These are phyloP conservation scores for Hibiscus mutabilis DNA, from an alignment of 345 rosid species.

Conservation along the genomic window DNA sequence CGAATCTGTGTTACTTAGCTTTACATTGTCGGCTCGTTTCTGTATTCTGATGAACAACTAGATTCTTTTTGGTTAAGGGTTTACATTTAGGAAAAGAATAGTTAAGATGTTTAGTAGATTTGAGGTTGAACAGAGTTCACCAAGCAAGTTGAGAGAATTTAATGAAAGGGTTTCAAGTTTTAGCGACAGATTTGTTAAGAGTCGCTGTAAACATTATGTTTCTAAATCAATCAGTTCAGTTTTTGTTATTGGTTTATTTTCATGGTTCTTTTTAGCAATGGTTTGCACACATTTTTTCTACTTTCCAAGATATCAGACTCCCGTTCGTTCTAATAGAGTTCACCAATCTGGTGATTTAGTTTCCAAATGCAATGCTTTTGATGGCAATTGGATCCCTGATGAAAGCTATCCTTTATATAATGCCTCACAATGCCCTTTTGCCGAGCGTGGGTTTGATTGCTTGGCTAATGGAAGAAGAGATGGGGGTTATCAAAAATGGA, in stretches of 20 bases:
- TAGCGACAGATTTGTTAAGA: conserved; percentile 23
- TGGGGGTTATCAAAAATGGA: conserved; percentile 44
- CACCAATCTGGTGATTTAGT: conserved; percentile 21
- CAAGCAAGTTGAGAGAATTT: conserved; percentile 22
- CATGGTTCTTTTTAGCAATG: conserved; percentile 33
- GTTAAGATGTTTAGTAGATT: conserved; percentile 21
- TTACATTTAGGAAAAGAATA: not conserved
- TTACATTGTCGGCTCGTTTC: not conserved
- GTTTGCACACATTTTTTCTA: conserved; percentile 33
- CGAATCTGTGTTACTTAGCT: not conserved
- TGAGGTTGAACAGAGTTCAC: conserved; percentile 13
- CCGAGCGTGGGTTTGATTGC: conserved; percentile 59
- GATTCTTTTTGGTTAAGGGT: too few relatives aligned
- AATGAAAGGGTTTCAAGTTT: conserved; percentile 23
- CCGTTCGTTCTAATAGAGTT: conserved; percentile 14
- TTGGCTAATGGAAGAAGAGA: conserved; percentile 61
- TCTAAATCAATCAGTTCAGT: conserved; percentile 34
- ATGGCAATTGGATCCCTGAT: conserved; percentile 60
- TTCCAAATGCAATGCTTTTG: conserved; percentile 38
- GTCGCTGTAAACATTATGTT: conserved; percentile 28
- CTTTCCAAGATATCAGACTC: conserved; percentile 33
- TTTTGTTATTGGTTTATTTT: conserved; percentile 18
- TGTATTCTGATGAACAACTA: too few relatives aligned
- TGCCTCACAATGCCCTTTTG: conserved; percentile 55
- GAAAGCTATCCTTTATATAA: conserved; percentile 56